Evolutionary conservation across 2,329 filamentous ascomycete species (phyloP).

Genomic region (Colletotrichum coccodes): DNA sequence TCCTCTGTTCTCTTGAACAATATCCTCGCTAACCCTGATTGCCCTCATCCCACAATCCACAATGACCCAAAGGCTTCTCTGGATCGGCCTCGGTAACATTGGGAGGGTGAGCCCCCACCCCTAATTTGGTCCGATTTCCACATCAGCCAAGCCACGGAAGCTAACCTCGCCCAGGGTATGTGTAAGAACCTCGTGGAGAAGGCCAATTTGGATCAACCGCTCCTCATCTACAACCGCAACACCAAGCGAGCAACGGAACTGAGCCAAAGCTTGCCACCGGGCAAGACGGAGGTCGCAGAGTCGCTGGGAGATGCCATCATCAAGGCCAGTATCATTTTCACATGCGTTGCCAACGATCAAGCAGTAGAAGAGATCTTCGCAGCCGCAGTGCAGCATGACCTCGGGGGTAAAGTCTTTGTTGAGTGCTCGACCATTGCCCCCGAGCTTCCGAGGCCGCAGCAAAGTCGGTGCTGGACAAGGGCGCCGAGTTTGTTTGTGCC

Average conservation of each 20-base stretch:
- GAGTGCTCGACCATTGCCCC: constrained; percentile 92
- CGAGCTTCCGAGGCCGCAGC: constrained; percentile 78
- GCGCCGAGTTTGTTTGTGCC: constrained; percentile 78
- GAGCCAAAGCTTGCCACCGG: constrained; percentile 65
- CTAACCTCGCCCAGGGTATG: constrained; percentile 71
- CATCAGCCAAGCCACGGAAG: constrained; percentile 29
- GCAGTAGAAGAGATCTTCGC: constrained; percentile 73
- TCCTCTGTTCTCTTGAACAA: neutral
- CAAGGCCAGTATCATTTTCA: constrained; percentile 82
- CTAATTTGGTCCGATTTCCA: constrained; percentile 14
- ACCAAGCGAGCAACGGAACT: constrained; percentile 72
- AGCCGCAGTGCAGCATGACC: constrained; percentile 63
- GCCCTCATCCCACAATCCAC: neutral
- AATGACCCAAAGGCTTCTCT: constrained; percentile 74
- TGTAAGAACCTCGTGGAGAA: constrained; percentile 85
- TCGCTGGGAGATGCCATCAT: constrained; percentile 74
- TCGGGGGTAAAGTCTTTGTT: constrained; percentile 81
- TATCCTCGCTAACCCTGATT: too few relatives aligned
- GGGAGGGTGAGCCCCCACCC: constrained; percentile 69
- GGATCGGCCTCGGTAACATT: constrained; percentile 90
- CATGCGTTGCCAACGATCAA: constrained; percentile 81
- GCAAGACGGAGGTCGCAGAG: constrained; percentile 71
- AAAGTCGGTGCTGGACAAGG: constrained; percentile 63
- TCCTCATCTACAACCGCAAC: constrained; percentile 86
- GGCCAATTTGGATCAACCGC: constrained; percentile 73